phyloP scores from a whole-genome alignment of 805 yeast species.

The Schizosaccharomyces japonicus region DNA sequence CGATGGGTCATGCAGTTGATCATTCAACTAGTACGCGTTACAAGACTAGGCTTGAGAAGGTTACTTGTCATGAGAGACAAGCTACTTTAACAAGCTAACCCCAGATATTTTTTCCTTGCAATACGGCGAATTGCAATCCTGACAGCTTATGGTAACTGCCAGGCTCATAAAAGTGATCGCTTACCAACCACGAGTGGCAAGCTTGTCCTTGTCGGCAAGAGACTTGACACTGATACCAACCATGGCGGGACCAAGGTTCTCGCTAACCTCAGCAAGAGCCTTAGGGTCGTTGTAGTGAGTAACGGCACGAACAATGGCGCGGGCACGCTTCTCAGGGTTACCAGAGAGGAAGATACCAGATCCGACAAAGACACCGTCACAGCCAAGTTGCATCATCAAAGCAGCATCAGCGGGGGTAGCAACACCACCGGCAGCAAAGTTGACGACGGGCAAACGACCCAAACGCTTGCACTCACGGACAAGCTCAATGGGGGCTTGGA shows the following conservation, averaged over 20 bases:
- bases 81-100: too few species aligned
- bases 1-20: too few species aligned
- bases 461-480: constrained; percentile 26
- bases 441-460: constrained; percentile 57
- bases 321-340: constrained; percentile 49
- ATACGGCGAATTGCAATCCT: background rate
- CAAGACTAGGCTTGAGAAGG: too few species aligned
- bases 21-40: too few species aligned
- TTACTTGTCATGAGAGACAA: too few species aligned
- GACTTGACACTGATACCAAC: constrained; percentile 40
- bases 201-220: constrained; percentile 22
- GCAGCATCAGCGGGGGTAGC: constrained; percentile 82
- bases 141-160: background rate
- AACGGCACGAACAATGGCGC: constrained; percentile 59
- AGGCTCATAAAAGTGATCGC: too few species aligned
- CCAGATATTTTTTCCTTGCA: too few species aligned
- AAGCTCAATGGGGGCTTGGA: constrained; percentile 35
- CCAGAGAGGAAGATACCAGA: constrained; percentile 57
- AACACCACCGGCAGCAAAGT: constrained; percentile 73
- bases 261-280: constrained; percentile 37
- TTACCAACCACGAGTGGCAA: constrained; percentile 12
- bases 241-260: constrained; percentile 55
- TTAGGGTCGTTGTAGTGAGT: constrained; percentile 41
- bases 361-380: constrained; percentile 57
- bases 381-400: constrained; percentile 56